Base-by-base conservation (phyloP, 257 asterid species). In the Solanum pennellii region DNA sequence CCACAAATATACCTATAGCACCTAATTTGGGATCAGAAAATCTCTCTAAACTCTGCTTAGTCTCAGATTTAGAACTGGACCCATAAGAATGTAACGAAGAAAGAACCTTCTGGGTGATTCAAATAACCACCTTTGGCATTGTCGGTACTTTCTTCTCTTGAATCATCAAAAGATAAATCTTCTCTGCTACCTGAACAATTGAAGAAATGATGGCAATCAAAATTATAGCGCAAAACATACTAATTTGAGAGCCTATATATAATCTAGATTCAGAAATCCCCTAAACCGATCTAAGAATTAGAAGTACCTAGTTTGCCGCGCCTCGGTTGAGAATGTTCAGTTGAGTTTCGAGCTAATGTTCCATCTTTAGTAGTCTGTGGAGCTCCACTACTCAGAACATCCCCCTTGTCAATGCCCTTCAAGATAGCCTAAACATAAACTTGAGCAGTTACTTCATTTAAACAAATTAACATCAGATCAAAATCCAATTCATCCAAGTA, bases 341-440 rank as follows among this genome's bases (percentile, higher is more conserved):
- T 12, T 86, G 95, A n/a, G 75, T 91, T 88, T 89, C 98, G 93
- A 76, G 92, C 94, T 85, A 92, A 87, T 56, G 98, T 88, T 42
- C 94, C 98, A 85, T 94, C 99, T 89, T 94, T 97, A 89, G 91
- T 92, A 56, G 90, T 87, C 91, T 94, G 98, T 41, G 96, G 98
- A 79, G 95, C 99, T 71, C 98, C 98, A 92, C 99, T 97, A 88
- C 95, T 92, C 35, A 86, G 75, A 56, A 97, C 91, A 86, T 97
- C 99, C 82, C 96, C 99, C 75, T 94, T 91, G 88, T 97, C 99
- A 89, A 97, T 97, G 69, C 98, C 99, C 89, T 94, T 93, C 84
- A 96, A 91, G 90, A 94, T 90, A 89, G 86, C 94, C 99, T 97
- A 90, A 90, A 87, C 86, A 87, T 82, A 45, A 42, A 75, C 45